A percentile compares a stretch with the other conserved stretches of the same genome.
Conservation (phyloP, 2,329 filamentous ascomycete genomes). For the Calonectria fujianensis region DNA sequence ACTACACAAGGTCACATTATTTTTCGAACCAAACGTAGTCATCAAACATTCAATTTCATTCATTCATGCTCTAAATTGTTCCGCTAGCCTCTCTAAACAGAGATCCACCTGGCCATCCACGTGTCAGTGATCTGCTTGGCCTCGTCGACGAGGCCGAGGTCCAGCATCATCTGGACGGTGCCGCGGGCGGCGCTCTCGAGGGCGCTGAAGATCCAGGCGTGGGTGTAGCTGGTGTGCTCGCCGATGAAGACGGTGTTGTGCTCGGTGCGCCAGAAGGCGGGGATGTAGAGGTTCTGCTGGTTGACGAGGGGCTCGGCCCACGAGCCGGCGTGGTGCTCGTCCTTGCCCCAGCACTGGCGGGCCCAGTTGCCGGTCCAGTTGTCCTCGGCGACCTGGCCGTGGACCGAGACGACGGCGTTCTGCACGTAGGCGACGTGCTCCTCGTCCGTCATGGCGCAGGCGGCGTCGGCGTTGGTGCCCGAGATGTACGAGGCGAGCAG, state of each 20-base stretch:
- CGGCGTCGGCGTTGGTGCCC: slow-evolving; percentile 44
- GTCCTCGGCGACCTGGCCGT: slow-evolving; percentile 66
- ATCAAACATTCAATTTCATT: not conserved
- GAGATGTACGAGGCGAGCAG: slow-evolving; percentile 50
- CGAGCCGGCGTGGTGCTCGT: slow-evolving; percentile 73
- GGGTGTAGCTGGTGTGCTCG: slow-evolving; percentile 70
- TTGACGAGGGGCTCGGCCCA: slow-evolving; percentile 71
- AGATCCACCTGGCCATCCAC: slow-evolving; percentile 77
- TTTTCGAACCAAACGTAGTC: not conserved
- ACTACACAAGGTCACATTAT: too few species aligned
- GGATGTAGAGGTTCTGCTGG: slow-evolving; percentile 76
- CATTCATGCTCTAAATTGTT: not conserved
- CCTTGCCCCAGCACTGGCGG: slow-evolving; percentile 75
- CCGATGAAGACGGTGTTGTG: slow-evolving; percentile 61
- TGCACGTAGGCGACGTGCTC: slow-evolving; percentile 51
- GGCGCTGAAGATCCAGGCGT: slow-evolving; percentile 72
- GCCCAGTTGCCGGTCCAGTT: slow-evolving; percentile 75
- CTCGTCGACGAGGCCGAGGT: slow-evolving; percentile 76
- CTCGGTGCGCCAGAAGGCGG: slow-evolving; percentile 77
- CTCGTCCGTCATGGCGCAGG: slow-evolving; percentile 46
- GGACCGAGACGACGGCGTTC: slow-evolving; percentile 41
- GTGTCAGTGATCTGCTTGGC: slow-evolving; percentile 73
- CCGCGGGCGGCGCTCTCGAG: slow-evolving; percentile 74
- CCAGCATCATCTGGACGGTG: slow-evolving; percentile 72
- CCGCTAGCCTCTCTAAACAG: not conserved